Percentiles rank a stretch among this genome's conserved stretches.
These are phyloP conservation scores for Metschnikowia bowlesiae DNA, from an alignment of 805 yeast species.

Conservation along the genomic window DNA sequence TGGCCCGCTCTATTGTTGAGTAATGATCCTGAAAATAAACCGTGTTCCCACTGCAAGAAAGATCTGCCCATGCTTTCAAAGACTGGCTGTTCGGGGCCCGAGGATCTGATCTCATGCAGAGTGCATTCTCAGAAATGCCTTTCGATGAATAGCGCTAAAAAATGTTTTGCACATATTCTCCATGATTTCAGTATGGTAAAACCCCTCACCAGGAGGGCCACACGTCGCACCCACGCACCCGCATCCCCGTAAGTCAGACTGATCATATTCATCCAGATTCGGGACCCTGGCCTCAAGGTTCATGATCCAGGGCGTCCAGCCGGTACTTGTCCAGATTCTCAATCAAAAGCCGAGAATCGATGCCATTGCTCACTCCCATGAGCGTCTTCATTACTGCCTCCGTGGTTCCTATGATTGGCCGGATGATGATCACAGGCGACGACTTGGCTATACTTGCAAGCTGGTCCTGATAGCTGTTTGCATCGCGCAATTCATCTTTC, in stretches of 20 bases:
- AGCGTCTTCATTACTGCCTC: slow-evolving; percentile 82
- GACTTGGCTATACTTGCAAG: slow-evolving; percentile 64
- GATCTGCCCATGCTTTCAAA: too few relatives aligned
- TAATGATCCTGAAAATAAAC: too few relatives aligned
- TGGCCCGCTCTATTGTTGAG: too few relatives aligned
- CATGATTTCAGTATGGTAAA: too few relatives aligned
- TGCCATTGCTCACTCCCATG: slow-evolving; percentile 76
- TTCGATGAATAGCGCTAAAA: too few relatives aligned
- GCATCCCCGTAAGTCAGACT: not conserved
- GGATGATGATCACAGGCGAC: slow-evolving; percentile 72
- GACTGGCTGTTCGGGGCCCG: too few relatives aligned
- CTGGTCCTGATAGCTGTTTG: slow-evolving; percentile 63
- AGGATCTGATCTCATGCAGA: too few relatives aligned
- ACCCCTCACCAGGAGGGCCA: too few relatives aligned
- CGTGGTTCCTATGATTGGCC: slow-evolving; percentile 90
- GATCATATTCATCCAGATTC: not conserved
- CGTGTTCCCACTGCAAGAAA: too few relatives aligned
- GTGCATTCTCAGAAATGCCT: too few relatives aligned
- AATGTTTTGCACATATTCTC: too few relatives aligned
- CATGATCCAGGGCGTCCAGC: not conserved
- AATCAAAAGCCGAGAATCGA: slow-evolving; percentile 60
- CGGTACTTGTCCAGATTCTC: slow-evolving; percentile 67
- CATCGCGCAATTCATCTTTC: slow-evolving; percentile 56
- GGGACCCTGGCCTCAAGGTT: not conserved
- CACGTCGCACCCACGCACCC: too few relatives aligned